These are phyloP conservation scores for Funneliformis caledonium DNA, from an alignment of 371 early-diverging fungal genomes.

Conservation along the genomic window DNA sequence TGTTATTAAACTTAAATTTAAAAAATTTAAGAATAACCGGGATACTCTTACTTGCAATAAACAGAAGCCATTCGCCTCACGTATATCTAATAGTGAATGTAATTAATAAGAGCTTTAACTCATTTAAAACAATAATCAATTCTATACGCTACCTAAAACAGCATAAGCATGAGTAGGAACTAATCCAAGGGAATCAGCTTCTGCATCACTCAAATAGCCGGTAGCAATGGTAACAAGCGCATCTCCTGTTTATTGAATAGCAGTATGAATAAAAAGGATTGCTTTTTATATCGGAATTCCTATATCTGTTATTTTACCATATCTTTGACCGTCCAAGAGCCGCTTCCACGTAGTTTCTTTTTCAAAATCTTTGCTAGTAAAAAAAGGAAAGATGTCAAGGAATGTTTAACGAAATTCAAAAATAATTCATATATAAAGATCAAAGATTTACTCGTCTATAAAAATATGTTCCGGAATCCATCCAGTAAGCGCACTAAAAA, in stretches of 20 bases:
- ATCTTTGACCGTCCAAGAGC: conserved; percentile 67
- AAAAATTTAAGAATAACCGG: neutral
- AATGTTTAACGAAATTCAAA: neutral
- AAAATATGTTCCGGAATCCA: conserved; percentile 94
- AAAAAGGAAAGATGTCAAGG: neutral
- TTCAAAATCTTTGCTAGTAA: conserved; percentile 57
- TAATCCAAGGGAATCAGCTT: conserved; percentile 72
- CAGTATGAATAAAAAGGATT: conserved; percentile 14
- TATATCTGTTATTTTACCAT: conserved; percentile 56
- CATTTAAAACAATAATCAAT: neutral
- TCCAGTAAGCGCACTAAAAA: conserved; percentile 76
- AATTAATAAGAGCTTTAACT: conserved; percentile 42
- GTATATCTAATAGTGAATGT: neutral
- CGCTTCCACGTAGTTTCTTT: conserved; percentile 75
- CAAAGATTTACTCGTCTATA: conserved; percentile 65
- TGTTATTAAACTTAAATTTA: neutral
- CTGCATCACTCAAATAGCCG: conserved; percentile 71
- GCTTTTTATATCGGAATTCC: conserved; percentile 39
- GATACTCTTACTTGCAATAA: conserved; percentile 51
- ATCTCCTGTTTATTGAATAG: conserved; percentile 51
- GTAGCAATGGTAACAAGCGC: conserved; percentile 71
- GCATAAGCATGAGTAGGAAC: conserved; percentile 92
- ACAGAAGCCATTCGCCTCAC: conserved; percentile 51
- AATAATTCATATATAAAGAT: neutral
- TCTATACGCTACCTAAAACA: conserved; percentile 58